Evolutionary conservation across 768 basidiomycete species (phyloP).

Genomic region (Lactifluus subvellereus): DNA sequence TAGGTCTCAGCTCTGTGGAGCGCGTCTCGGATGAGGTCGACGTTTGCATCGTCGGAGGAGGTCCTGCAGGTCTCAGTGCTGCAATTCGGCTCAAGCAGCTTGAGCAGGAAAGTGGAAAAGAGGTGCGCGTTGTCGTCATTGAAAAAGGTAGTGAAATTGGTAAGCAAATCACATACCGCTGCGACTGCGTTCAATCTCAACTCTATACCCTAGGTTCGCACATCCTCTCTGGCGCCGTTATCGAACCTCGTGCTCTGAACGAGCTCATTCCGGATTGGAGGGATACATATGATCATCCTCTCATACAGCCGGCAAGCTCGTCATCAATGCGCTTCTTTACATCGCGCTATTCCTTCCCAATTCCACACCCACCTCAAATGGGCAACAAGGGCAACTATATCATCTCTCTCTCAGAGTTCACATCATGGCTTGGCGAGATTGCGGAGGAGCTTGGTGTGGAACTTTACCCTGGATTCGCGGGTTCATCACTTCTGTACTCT

Average conservation of each 20-base stretch:
- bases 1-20: constrained; percentile 61
- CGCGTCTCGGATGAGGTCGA: constrained; percentile 89
- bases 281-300: constrained; percentile 59
- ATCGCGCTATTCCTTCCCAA: constrained; percentile 56
- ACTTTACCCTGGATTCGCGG: constrained; percentile 95
- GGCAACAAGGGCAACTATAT: constrained; percentile 91
- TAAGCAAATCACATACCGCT: constrained; percentile 37
- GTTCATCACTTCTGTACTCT: constrained; percentile 72
- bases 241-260: constrained; percentile 87
- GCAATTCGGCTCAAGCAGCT: constrained; percentile 94
- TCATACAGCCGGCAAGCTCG: constrained; percentile 71
- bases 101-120: constrained; percentile 68
- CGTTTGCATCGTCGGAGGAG: constrained; percentile 94
- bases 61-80: constrained; percentile 93
- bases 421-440: constrained; percentile 81
- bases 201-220: constrained; percentile 60
- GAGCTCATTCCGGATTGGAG: constrained; percentile 89
- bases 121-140: constrained; percentile 86
- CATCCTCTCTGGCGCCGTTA: constrained; percentile 91
- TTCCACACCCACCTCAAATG: constrained; percentile 98
- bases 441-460: constrained; percentile 89
- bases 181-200: neutral
- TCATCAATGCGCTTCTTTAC: constrained; percentile 88
- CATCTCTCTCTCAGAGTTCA: constrained; percentile 80
- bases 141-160: constrained; percentile 95